Evolutionary conservation across 805 yeast genomes (phyloP), one percentile per base, ranked within the genome.

Genomic region (Wickerhamiella brachini): DNA sequence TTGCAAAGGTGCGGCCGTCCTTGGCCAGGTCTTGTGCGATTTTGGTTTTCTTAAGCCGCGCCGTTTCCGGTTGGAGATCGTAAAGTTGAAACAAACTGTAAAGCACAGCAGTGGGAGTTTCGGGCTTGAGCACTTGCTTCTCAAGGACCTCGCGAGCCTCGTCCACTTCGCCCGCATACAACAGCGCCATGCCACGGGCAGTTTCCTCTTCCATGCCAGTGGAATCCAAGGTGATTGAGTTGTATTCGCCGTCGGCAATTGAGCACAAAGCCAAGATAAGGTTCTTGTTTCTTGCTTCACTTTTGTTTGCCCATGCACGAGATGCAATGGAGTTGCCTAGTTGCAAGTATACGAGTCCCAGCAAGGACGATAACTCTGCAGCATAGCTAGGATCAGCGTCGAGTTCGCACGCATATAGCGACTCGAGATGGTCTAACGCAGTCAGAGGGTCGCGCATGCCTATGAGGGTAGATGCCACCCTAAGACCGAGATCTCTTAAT

Each of bases 321-420:
- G 68, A 65, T 2, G 60, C 49, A 24, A 56, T 45, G 9, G 66
- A 58, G 50, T 65, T 66, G 20, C 69, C 69, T 8, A 62, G 42
- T 26, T 54, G 52, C 18, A 61, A 49, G 44, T 57, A 57, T 15
- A 55, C 51, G 24, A 63, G 49, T 3, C 61, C 62, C 6, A 64
- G 50, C 17, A 58, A 43, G 9, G 47, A 20, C 2, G 60, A 54
- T 1, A 53, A 51, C 34, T 43, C 22, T 5, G 24, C 44, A 8
- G 52, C 51, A 39, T 44, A 50, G 15, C 46, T 52, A 3, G 37
- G 29, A 22, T 49, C 49, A 13, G 31, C 23, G 23, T 48, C 39
- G 17, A 22, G 8, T 20, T 51, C 50, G 4, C 57, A 53, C 2
- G 12, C n/a, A 39, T 59, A 56, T 8, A 63, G 53, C 2, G 52